phyloP scores from a whole-genome alignment of 306 rosid genomes.

The Prunus dulcis region DNA sequence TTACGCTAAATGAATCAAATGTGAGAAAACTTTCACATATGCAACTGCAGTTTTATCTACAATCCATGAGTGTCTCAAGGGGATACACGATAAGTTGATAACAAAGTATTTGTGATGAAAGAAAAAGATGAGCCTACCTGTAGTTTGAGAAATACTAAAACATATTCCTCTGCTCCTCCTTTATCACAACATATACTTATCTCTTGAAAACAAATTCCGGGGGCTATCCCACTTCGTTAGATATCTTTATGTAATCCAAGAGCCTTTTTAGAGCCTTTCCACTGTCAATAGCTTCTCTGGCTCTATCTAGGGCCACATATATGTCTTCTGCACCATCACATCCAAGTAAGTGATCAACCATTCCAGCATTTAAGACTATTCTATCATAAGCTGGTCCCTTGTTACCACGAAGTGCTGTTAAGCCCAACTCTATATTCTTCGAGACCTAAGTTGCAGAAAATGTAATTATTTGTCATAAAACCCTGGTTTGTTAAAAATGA shows the following conservation, averaged over 20 bases:
- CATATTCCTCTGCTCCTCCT: not conserved
- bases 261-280: constrained; percentile 82
- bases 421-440: constrained; percentile 85
- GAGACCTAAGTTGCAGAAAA: constrained; percentile 49
- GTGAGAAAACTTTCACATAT: not conserved
- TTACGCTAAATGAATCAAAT: not conserved
- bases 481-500: not conserved
- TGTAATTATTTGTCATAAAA: constrained; percentile 17
- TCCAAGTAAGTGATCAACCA: constrained; percentile 94
- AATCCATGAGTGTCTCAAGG: not conserved
- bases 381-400: constrained; percentile 95
- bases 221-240: constrained; percentile 43
- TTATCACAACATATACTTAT: not conserved
- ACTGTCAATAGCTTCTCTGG: constrained; percentile 91
- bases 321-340: constrained; percentile 85
- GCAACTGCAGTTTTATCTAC: not conserved
- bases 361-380: constrained; percentile 82
- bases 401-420: constrained; percentile 75
- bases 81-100: not conserved
- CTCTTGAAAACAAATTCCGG: not conserved
- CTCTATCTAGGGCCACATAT: constrained; percentile 70
- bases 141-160: not conserved
- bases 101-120: not conserved
- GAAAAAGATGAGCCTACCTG: not conserved
- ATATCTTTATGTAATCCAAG: constrained; percentile 68